A percentile compares a stretch with the other conserved stretches of the same genome.
Evolutionary conservation across 441 rosid genomes (phyloP).

Genomic region (Raphanus hybrid): DNA sequence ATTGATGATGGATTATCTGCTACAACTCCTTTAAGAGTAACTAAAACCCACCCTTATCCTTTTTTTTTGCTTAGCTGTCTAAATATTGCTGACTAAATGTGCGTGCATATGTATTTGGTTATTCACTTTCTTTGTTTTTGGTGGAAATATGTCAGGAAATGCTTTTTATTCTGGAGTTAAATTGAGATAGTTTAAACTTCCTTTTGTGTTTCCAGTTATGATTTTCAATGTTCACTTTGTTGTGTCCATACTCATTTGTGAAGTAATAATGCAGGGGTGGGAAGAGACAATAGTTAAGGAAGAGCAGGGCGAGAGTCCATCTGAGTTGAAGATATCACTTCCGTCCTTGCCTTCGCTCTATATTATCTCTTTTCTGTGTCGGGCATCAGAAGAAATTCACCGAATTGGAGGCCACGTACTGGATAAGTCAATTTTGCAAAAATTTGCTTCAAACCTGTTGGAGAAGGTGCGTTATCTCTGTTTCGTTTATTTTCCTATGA

Average conservation of each 20-base stretch:
- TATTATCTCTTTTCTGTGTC: constrained; percentile 82
- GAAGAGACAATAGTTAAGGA: constrained; percentile 93
- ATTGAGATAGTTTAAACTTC: constrained; percentile 10
- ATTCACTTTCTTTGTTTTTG: constrained; percentile 15
- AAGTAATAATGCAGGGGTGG: constrained; percentile 79
- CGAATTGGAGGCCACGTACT: constrained; percentile 98
- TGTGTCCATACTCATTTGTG: constrained; percentile 41
- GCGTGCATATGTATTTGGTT: constrained; percentile 1
- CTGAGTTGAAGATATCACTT: constrained; percentile 91
- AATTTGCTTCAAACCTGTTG: constrained; percentile 71
- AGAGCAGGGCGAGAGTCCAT: constrained; percentile 71
- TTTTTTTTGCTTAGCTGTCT: constrained; percentile 17
- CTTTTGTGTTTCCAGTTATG: constrained; percentile 1
- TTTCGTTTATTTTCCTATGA: constrained; percentile 8
- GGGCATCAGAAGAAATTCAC: constrained; percentile 96
- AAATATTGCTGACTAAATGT: neutral
- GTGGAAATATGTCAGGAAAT: neutral
- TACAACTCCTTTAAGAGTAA: constrained; percentile 80
- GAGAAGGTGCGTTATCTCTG: constrained; percentile 69
- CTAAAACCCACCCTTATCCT: constrained; percentile 24
- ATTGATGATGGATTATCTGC: constrained; percentile 88
- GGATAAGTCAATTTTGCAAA: constrained; percentile 83
- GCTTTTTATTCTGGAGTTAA: neutral
- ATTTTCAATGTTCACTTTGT: constrained; percentile 11
- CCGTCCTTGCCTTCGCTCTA: constrained; percentile 97